A percentile compares a stretch with the other conserved stretches of the same genome.
phyloP scores from a whole-genome alignment of 306 rosid genomes.

The Datisca glomerata region DNA sequence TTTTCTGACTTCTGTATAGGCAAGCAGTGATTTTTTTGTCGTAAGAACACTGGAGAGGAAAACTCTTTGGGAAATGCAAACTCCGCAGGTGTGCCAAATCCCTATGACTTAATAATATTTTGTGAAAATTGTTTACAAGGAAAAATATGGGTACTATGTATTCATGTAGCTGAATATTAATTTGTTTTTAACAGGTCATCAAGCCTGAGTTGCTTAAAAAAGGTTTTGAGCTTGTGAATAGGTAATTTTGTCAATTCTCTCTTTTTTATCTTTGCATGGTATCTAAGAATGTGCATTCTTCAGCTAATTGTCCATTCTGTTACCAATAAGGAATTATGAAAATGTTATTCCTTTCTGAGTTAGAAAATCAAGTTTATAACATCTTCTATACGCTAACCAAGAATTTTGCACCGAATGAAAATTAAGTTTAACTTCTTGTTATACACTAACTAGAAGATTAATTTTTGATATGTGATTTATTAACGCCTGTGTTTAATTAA shows the following conservation, averaged over 20 bases:
- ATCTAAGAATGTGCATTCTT: background rate
- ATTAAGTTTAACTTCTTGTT: too few relatives aligned
- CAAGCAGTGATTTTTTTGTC: slow-evolving; percentile 67
- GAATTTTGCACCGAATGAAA: too few relatives aligned
- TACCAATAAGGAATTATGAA: too few relatives aligned
- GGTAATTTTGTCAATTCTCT: slow-evolving; percentile 25
- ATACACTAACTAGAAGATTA: too few relatives aligned
- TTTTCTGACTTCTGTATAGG: slow-evolving; percentile 40
- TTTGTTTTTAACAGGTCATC: slow-evolving; percentile 46
- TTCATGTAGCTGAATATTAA: slow-evolving; percentile 11
- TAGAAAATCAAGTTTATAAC: too few relatives aligned
- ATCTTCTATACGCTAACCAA: too few relatives aligned
- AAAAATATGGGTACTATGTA: background rate
- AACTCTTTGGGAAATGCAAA: slow-evolving; percentile 97
- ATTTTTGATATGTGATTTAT: too few relatives aligned
- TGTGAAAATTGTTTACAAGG: background rate
- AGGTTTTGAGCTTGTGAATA: slow-evolving; percentile 85
- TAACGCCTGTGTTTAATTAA: too few relatives aligned
- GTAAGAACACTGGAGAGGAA: slow-evolving; percentile 72
- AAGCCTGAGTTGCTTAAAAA: slow-evolving; percentile 71
- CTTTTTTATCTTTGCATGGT: background rate
- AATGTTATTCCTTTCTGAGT: too few relatives aligned
- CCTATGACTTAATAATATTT: slow-evolving; percentile 2
- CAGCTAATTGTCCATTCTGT: too few relatives aligned
- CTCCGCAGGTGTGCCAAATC: slow-evolving; percentile 66